Conservation (phyloP, 805 yeast species). For the Myxozyma nipponensis region DNA sequence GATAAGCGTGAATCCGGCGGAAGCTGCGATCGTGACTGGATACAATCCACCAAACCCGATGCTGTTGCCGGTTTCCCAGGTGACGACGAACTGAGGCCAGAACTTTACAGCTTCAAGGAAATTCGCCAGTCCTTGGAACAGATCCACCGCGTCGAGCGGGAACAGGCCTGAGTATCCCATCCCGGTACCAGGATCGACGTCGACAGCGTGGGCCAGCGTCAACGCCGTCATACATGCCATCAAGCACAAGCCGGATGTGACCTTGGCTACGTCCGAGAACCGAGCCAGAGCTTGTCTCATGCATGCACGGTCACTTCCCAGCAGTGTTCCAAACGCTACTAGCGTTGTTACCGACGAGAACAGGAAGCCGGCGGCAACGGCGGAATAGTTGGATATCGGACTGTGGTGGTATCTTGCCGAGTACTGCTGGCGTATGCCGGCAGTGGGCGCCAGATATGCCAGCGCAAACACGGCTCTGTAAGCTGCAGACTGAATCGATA, state of each 20-base stretch:
- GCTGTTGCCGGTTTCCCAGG: constrained; percentile 14
- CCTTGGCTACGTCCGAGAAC: constrained; percentile 8
- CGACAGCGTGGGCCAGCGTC: constrained; percentile 5
- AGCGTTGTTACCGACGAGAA: background rate
- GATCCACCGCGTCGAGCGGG: constrained; percentile 20
- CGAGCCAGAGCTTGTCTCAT: background rate
- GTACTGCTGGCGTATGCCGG: background rate
- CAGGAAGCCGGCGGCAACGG: background rate
- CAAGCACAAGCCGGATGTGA: background rate
- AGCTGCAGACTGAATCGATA: background rate
- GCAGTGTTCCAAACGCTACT: background rate
- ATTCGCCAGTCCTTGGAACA: constrained; percentile 12
- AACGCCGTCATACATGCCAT: background rate
- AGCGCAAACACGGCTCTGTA: constrained; percentile 2
- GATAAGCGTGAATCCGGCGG: background rate
- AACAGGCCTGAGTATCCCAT: constrained; percentile 17
- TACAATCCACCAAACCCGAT: constrained; percentile 3
- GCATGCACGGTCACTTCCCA: background rate
- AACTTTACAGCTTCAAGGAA: constrained; percentile 2
- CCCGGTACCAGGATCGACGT: constrained; percentile 8
- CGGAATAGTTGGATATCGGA: background rate
- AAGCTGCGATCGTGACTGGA: background rate
- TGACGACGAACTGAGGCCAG: constrained; percentile 19
- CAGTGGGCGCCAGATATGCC: constrained; percentile 8
- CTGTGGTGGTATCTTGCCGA: constrained; percentile 4